Evolutionary conservation across 1,284 basidiomycete species (phyloP).

Genomic region (Ganoderma resinaceum): DNA sequence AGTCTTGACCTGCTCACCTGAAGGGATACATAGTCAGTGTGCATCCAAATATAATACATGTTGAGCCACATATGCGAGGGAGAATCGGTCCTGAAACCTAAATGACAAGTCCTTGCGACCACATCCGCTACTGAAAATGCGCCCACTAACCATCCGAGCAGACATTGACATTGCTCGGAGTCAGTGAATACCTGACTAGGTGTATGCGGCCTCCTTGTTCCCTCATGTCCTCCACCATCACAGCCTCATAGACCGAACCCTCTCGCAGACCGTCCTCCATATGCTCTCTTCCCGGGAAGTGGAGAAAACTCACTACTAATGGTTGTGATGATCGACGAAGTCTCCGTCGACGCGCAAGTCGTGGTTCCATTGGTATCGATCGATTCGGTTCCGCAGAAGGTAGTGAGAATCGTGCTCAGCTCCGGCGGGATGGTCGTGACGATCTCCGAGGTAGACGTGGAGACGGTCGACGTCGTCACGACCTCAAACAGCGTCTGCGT

Average conservation of each 20-base stretch:
- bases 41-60: not conserved
- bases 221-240: not conserved
- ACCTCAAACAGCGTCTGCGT: constrained; percentile 36
- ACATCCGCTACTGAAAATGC: not conserved
- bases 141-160: not conserved
- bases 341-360: constrained; percentile 15
- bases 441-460: constrained; percentile 31
- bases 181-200: not conserved
- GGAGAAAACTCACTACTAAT: constrained; percentile 26
- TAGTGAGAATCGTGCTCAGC: constrained; percentile 28
- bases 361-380: constrained; percentile 18
- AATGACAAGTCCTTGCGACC: not conserved
- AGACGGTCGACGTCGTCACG: constrained; percentile 29
- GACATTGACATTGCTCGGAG: not conserved
- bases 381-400: constrained; percentile 25
- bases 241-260: not conserved
- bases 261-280: not conserved
- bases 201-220: not conserved
- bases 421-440: constrained; percentile 31
- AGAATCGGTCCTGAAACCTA: not conserved
- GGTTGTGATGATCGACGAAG: constrained; percentile 24
- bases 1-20: constrained; percentile 31
- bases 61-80: not conserved
- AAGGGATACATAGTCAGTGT: constrained; percentile 5
- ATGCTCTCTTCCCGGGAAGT: not conserved